Evolutionary conservation across 768 basidiomycete species (phyloP).

Genomic region (Lentinula sp.): DNA sequence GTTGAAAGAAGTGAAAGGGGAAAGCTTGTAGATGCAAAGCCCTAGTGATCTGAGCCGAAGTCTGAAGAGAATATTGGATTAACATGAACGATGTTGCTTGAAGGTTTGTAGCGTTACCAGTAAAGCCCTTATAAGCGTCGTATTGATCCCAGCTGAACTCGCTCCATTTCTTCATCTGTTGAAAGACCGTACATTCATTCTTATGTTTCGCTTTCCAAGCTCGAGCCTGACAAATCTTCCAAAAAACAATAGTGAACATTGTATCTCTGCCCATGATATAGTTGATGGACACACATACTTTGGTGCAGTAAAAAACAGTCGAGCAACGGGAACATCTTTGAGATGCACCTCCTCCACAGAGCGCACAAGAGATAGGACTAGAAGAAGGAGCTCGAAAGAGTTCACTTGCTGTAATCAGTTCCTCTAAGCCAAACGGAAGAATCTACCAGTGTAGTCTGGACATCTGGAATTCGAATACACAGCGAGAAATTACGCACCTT

Average conservation of each 20-base stretch:
- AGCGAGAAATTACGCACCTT: constrained; percentile 14
- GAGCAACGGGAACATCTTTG: neutral
- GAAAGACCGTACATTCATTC: constrained; percentile 16
- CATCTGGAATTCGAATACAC: too few species aligned
- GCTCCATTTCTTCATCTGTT: constrained; percentile 19
- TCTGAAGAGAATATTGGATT: too few species aligned
- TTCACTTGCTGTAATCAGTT: neutral
- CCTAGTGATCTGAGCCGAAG: too few species aligned
- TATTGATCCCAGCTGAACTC: constrained; percentile 18
- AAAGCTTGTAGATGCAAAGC: too few species aligned
- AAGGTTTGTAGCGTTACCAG: neutral
- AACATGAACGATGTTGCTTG: too few species aligned
- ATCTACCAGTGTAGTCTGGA: neutral
- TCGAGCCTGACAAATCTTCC: constrained; percentile 16
- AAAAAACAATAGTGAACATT: neutral
- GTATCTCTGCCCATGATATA: neutral
- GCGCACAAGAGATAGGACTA: neutral
- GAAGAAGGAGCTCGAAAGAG: neutral
- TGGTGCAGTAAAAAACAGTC: neutral
- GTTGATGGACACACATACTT: neutral
- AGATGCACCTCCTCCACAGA: neutral
- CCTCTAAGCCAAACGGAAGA: neutral
- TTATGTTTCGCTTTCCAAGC: constrained; percentile 20
- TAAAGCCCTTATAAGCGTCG: constrained; percentile 2
- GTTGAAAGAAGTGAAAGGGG: too few species aligned